Conservation (phyloP, 2,329 filamentous ascomycete species). For the Cordyceps cicadae region DNA sequence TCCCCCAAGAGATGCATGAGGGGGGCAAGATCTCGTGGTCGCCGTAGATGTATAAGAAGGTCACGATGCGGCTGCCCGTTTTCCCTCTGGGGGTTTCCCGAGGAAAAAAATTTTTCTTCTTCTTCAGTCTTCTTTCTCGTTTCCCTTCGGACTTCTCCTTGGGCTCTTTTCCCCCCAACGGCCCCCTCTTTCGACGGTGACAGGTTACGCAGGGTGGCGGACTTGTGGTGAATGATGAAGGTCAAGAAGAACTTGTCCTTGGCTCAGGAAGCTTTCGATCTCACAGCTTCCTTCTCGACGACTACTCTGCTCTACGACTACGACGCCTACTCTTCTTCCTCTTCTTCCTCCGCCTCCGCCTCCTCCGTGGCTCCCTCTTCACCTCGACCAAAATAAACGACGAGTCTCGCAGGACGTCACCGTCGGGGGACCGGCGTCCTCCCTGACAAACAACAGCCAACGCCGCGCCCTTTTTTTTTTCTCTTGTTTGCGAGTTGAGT, state of each 20-base stretch:
- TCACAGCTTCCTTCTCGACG: too few relatives aligned
- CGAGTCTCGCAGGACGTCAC: not conserved
- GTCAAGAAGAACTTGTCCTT: too few relatives aligned
- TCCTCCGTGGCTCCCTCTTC: not conserved
- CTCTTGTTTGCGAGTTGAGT: not conserved
- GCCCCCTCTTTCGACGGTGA: too few relatives aligned
- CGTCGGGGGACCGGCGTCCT: conserved; percentile 1
- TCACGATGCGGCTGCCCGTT: not conserved
- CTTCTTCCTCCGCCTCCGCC: too few relatives aligned
- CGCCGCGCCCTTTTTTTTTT: too few relatives aligned
- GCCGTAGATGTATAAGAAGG: not conserved
- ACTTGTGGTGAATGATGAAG: too few relatives aligned
- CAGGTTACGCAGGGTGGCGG: too few relatives aligned
- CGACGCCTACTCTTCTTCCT: not conserved
- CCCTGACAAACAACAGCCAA: not conserved
- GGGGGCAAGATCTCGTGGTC: not conserved
- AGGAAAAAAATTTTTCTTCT: too few relatives aligned
- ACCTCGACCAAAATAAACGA: not conserved
- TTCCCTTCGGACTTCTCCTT: not conserved
- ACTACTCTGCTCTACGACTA: not conserved
- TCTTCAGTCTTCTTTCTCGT: not conserved
- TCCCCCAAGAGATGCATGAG: not conserved
- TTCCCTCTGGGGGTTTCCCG: not conserved
- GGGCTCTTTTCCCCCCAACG: too few relatives aligned
- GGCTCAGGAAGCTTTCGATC: too few relatives aligned